Percentiles rank a stretch among this genome's conserved stretches.
phyloP scores from a whole-genome alignment of 176 grass and related monocot species.

The Oryza officinalis region DNA sequence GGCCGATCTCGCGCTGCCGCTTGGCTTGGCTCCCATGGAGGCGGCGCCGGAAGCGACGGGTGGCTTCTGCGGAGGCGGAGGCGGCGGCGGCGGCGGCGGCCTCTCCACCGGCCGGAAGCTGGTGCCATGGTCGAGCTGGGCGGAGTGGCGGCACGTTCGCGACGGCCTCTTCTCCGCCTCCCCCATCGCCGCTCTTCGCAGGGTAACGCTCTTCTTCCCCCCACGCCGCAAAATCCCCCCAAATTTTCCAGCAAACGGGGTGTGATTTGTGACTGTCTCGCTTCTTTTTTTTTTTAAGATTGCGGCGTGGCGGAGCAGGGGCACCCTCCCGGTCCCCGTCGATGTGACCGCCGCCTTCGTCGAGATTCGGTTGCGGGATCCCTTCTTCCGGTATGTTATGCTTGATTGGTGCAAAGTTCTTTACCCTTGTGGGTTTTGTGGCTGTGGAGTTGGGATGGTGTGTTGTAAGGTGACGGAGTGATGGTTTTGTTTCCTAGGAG shows the following conservation, averaged over 20 bases:
- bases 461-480: neutral
- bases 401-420: constrained; percentile 9
- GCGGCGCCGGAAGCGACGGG: constrained; percentile 18
- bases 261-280: neutral
- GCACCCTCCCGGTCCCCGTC: constrained; percentile 65
- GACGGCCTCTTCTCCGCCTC: constrained; percentile 73
- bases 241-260: neutral
- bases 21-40: constrained; percentile 43
- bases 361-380: constrained; percentile 81
- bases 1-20: constrained; percentile 15
- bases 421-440: neutral
- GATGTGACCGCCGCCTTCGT: constrained; percentile 78
- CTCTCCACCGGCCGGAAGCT: constrained; percentile 72
- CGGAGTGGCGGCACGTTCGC: constrained; percentile 76
- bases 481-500: constrained; percentile 39
- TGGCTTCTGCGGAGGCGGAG: neutral
- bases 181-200: constrained; percentile 52
- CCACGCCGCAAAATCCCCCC: neutral
- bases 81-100: neutral
- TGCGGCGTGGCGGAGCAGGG: constrained; percentile 84
- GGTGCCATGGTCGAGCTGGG: constrained; percentile 93
- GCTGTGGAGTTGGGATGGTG: neutral
- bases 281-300: constrained; percentile 54
- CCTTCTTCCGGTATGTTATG: constrained; percentile 59
- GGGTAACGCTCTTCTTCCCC: constrained; percentile 40